These are phyloP conservation scores for Exophiala aquamarina DNA, from an alignment of 2,329 filamentous ascomycete species.

Conservation along the genomic window DNA sequence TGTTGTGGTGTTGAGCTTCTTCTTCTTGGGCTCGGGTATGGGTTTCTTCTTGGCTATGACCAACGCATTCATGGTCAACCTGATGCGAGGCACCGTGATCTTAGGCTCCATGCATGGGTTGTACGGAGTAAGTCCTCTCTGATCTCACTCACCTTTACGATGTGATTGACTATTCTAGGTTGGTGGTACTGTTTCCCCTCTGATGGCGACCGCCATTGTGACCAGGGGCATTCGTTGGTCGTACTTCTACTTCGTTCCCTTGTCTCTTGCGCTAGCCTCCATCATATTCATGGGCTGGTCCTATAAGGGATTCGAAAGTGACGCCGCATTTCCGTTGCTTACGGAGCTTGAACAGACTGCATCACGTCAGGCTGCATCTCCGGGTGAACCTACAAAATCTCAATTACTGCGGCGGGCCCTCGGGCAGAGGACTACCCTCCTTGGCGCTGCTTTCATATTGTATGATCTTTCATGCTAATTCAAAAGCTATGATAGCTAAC, in stretches of 20 bases:
- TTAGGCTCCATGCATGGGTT: constrained; percentile 40
- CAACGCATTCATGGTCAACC: constrained; percentile 57
- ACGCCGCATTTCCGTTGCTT: constrained; percentile 48
- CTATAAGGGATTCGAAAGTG: constrained; percentile 69
- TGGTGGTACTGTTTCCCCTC: constrained; percentile 64
- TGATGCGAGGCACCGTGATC: constrained; percentile 52
- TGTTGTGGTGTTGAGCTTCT: constrained; percentile 66
- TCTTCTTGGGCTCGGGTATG: constrained; percentile 60
- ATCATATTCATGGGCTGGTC: constrained; percentile 63
- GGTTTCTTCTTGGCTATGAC: constrained; percentile 55
- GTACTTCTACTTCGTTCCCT: constrained; percentile 68
- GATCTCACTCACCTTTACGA: neutral
- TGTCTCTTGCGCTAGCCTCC: constrained; percentile 59
- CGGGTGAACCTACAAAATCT: constrained; percentile 30
- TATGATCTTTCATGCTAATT: constrained; percentile 6
- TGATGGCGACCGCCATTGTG: constrained; percentile 73
- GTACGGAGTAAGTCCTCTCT: constrained; percentile 42
- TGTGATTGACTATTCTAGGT: constrained; percentile 33
- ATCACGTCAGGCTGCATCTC: constrained; percentile 38
- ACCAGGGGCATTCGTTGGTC: constrained; percentile 64
- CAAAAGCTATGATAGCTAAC: neutral
- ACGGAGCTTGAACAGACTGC: constrained; percentile 42
- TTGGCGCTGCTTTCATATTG: constrained; percentile 80
- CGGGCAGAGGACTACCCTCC: constrained; percentile 60
- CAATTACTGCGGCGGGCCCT: constrained; percentile 49